Base-by-base conservation (phyloP, 495 filamentous ascomycete genomes). In the Trichoderma virens region DNA sequence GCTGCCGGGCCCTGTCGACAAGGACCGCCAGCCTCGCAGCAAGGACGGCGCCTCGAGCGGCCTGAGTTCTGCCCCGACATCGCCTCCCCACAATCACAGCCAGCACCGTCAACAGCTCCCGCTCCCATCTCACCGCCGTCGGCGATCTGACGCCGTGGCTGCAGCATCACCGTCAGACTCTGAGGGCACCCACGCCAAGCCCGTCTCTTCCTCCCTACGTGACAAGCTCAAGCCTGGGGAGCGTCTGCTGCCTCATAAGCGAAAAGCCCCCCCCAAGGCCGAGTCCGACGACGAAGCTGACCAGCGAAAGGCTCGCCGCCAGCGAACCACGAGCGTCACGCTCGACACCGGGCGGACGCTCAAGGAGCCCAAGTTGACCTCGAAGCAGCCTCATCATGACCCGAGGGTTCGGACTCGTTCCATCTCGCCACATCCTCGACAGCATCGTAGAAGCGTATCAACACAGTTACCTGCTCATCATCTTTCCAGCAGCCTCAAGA, bases 391-490 rank as follows among this genome's bases (percentile, higher is more conserved):
- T 0, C 35, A 75, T 62, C 64, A 69, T 7, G 73, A 69, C 67
- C 25, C 70, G 61, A 60, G 76, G 4, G 69, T 78, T 60, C 61
- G 76, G 5, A 69, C 78, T 30, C 80, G 88, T 59, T 92, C 89
- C 2, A 68, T 82, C 11, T 92, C 90, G 7, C 90, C 85, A 56
- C 81, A 82, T 27, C 70, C 77, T 35, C 83, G 83, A 41, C 68
- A 72, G 3, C 82, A 88, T 66, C 82, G 87, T 67, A 83, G 88
- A 68, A 87, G 86, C 65, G 73, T 79, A 47, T 91, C 89, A 23
- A 87, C 83, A 18, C 88, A 89, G 39, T 76, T 84, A 31, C 76
- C 76, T 45, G 74, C 74, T 11, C 76, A 76, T n/a, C 76, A 76
- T n/a, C 82, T 82, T 68, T 81, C 82, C 4, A 70, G 83, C 31